Evolutionary conservation across 1,284 basidiomycete species (phyloP), one percentile per base, ranked within the genome.

Genomic region (Quambalaria eucalypti): DNA sequence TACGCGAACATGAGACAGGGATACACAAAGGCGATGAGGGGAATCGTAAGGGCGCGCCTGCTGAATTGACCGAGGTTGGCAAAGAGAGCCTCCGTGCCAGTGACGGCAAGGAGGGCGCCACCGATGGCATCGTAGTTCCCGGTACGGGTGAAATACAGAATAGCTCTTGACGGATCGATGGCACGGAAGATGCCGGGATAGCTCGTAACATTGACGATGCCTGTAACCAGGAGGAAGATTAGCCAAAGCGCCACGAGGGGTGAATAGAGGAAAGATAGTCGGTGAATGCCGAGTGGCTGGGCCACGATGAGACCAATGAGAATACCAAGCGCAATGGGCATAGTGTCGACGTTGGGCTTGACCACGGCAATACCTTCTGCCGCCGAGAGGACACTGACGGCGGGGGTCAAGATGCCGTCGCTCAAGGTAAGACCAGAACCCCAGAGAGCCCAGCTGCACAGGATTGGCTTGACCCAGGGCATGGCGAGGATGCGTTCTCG

Each of bases 1-100:
- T 85, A 85, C 2, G 83, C 82, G 0, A 86, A 76, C 1, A 83
- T 56, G n/a, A 87, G 77, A 7, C 81, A 79, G 2, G 85, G 85
- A 64, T 83, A 85, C 0, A 83, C 81, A 51, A 83, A 77, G 21
- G 53, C 65, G 16, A 75, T 66, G 64, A 86, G 85, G 0, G 64
- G 66, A 79, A 84, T 28, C 80, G 73, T 81, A 81, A 70, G 52
- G 38, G 8, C 57, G 10, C 52, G 49, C 51, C 56, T 51, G 21
- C 42, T 44, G 44, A 59, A 50, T 28, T 50, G 44, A 9, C 52
- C 57, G 56, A 51, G 36, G 50, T 48, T 48, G 31, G 28, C 47
- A 70, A 85, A 85, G 49, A 85, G 76, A 2, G 84, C 84, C 69
- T 86, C 85, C 59, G 81, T 83, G 1, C 84, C 85, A 0, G 85